A percentile compares a stretch with the other conserved stretches of the same genome.
These are phyloP conservation scores for Acacia acuminata DNA, from an alignment of 306 rosid genomes.

Conservation along the genomic window DNA sequence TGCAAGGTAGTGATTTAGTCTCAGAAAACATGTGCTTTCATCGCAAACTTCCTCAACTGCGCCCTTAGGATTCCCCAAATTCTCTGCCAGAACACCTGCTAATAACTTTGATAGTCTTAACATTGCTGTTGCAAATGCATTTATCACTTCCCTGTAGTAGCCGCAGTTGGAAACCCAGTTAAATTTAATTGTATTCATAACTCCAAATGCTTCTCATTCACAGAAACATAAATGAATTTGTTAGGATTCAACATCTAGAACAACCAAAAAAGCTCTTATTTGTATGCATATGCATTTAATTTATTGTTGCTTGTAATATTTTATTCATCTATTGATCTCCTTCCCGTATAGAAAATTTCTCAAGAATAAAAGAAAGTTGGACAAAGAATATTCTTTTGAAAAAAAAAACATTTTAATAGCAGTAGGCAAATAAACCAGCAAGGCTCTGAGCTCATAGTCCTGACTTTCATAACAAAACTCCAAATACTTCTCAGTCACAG, in stretches of 20 bases:
- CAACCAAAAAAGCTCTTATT: not conserved
- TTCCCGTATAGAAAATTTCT: not conserved
- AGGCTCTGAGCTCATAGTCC: not conserved
- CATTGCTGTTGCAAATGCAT: conserved; percentile 78
- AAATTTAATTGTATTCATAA: conserved; percentile 25
- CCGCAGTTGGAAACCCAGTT: conserved; percentile 29
- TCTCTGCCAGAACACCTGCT: conserved; percentile 68
- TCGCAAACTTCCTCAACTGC: conserved; percentile 62
- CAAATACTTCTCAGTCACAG: not conserved
- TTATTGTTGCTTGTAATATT: not conserved
- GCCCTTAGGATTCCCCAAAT: conserved; percentile 54
- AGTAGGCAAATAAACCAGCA: not conserved
- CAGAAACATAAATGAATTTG: not conserved
- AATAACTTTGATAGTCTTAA: conserved; percentile 61
- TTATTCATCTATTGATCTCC: not conserved
- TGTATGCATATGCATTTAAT: not conserved
- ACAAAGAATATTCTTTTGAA: not conserved
- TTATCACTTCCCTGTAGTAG: conserved; percentile 62
- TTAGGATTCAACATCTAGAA: not conserved
- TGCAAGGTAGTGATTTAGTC: conserved; percentile 79
- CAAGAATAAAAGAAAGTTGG: not conserved
- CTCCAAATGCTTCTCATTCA: not conserved
- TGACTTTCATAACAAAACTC: not conserved
- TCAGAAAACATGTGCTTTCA: conserved; percentile 78
- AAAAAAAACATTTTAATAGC: not conserved